phyloP scores from a whole-genome alignment of 2,329 filamentous ascomycete species.

The Pezicula rhizophila region DNA sequence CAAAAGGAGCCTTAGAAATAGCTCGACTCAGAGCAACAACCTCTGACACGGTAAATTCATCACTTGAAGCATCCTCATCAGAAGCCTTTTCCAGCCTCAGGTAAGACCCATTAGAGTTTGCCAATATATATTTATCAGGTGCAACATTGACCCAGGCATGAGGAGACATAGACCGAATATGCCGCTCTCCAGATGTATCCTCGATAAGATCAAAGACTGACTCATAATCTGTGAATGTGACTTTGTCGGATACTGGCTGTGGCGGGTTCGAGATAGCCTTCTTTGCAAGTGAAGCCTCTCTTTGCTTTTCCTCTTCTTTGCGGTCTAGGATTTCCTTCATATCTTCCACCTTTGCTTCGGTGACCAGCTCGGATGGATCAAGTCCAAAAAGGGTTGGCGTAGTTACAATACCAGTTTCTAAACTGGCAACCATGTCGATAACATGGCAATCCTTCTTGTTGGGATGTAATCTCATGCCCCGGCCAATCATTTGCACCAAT shows the following conservation, averaged over 20 bases:
- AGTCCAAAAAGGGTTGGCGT: conserved; percentile 90
- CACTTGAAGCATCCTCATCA: conserved; percentile 13
- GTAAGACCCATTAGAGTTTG: conserved; percentile 56
- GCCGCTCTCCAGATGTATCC: conserved; percentile 71
- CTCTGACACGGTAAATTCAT: conserved; percentile 32
- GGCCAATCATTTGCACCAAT: conserved; percentile 94
- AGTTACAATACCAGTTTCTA: conserved; percentile 80
- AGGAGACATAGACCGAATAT: conserved; percentile 70
- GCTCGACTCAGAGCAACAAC: conserved; percentile 12
- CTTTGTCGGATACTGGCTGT: conserved; percentile 7
- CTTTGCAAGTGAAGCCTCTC: conserved; percentile 4
- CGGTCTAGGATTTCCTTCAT: conserved; percentile 50
- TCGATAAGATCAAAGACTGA: conserved; percentile 86
- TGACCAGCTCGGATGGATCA: conserved; percentile 72
- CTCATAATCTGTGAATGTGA: conserved; percentile 81
- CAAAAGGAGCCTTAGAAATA: conserved; percentile 53
- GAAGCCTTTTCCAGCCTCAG: conserved; percentile 40
- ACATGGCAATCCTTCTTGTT: conserved; percentile 87
- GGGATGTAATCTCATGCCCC: conserved; percentile 77
- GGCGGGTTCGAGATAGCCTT: not conserved
- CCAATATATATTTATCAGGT: conserved; percentile 65
- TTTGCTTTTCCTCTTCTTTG: conserved; percentile 36
- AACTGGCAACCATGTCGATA: conserved; percentile 88
- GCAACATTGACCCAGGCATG: conserved; percentile 79
- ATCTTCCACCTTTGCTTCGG: conserved; percentile 56